Conservation (phyloP, 2,329 filamentous ascomycete species). For the Pezicula carpinea region DNA sequence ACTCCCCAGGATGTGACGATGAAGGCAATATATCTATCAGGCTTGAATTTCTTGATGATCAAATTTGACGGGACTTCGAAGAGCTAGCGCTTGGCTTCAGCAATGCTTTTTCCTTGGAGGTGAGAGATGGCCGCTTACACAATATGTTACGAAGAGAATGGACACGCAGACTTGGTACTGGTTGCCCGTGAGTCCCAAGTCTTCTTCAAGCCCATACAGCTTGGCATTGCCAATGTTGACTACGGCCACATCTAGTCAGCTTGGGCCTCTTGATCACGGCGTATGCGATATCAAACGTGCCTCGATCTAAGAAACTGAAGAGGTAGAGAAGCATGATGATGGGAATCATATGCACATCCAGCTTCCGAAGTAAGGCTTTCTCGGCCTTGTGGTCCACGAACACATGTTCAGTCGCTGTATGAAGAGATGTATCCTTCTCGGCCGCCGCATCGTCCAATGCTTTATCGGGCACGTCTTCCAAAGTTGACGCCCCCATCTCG, state of each 20-base stretch:
- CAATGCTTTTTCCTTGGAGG: background rate
- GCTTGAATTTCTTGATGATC: slow-evolving; percentile 40
- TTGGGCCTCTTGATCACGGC: no score
- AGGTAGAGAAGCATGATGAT: slow-evolving; percentile 71
- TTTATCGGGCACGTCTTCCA: no score
- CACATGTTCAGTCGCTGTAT: no score
- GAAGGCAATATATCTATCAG: slow-evolving; percentile 40
- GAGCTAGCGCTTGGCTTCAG: slow-evolving; percentile 20
- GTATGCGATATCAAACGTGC: slow-evolving; percentile 17
- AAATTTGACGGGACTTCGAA: slow-evolving; percentile 44
- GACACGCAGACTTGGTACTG: slow-evolving; percentile 54
- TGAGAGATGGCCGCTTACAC: slow-evolving; percentile 29
- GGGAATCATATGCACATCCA: slow-evolving; percentile 60
- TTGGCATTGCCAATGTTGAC: slow-evolving; percentile 59
- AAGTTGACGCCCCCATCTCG: no score
- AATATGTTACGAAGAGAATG: slow-evolving; percentile 46
- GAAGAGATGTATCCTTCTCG: no score
- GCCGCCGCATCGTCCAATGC: no score
- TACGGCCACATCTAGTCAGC: slow-evolving; percentile 6
- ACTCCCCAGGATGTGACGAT: slow-evolving; percentile 46
- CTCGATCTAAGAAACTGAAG: slow-evolving; percentile 67
- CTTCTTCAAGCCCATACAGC: slow-evolving; percentile 52
- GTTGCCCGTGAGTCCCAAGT: slow-evolving; percentile 46
- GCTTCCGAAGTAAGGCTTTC: slow-evolving; percentile 45
- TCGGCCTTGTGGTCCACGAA: background rate